Conservation (phyloP, 1,284 basidiomycete genomes). For the Exobasidium cylindrosporum region DNA sequence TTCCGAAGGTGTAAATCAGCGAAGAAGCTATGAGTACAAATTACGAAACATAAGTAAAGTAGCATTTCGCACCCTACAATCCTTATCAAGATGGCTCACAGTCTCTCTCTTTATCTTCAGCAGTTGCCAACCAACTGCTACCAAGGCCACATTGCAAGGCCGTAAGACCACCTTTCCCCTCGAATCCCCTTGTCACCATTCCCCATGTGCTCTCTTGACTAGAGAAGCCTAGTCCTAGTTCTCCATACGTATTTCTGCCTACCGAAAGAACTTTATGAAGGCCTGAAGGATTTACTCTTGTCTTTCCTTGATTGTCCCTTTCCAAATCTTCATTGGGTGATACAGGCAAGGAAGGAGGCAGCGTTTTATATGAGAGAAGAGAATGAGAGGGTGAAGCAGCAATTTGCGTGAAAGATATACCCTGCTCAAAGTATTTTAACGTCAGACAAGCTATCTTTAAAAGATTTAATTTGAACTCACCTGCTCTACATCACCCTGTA, state of each 20-base stretch:
- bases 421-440: no score
- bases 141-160: slow-evolving; percentile 10
- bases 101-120: neutral
- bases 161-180: slow-evolving; percentile 11
- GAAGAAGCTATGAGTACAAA: neutral
- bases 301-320: neutral
- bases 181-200: slow-evolving; percentile 13
- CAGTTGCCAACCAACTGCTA: slow-evolving; percentile 14
- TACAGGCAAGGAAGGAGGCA: slow-evolving; percentile 10
- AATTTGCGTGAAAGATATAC: slow-evolving; percentile 12
- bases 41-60: no score
- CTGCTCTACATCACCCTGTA: slow-evolving; percentile 13
- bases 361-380: slow-evolving; percentile 15
- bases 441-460: neutral
- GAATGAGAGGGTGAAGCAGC: slow-evolving; percentile 15
- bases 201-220: slow-evolving; percentile 22
- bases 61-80: neutral
- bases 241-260: slow-evolving; percentile 17
- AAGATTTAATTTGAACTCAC: neutral
- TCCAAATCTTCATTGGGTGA: neutral
- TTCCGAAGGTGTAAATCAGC: slow-evolving; percentile 11
- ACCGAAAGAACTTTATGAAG: slow-evolving; percentile 14
- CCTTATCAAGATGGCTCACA: neutral
- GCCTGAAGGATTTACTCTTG: slow-evolving; percentile 3
- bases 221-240: slow-evolving; percentile 20